phyloP scores from a whole-genome alignment of 345 rosid genomes.

The Populus ilicifolia region DNA sequence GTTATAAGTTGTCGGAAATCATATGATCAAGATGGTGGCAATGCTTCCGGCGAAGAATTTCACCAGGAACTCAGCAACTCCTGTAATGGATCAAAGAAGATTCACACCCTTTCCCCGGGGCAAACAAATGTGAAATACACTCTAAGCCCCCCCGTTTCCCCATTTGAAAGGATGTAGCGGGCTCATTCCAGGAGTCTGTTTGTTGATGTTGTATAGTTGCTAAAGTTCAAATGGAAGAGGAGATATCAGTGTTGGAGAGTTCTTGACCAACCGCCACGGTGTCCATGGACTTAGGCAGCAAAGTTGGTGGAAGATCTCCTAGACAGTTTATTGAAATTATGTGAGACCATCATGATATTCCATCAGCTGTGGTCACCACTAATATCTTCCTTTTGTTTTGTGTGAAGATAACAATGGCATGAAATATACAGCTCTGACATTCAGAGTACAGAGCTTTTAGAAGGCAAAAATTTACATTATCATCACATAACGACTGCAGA shows the following conservation, averaged over 20 bases:
- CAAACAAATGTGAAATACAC: slow-evolving; percentile 44
- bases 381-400: not conserved
- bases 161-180: slow-evolving; percentile 67
- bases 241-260: not conserved
- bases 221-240: not conserved
- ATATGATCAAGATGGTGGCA: slow-evolving; percentile 22
- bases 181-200: not conserved
- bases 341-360: too few species aligned
- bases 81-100: slow-evolving; percentile 20
- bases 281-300: not conserved
- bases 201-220: not conserved
- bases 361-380: not conserved
- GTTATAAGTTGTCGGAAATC: slow-evolving; percentile 39
- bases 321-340: not conserved
- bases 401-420: slow-evolving; percentile 12
- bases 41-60: slow-evolving; percentile 19
- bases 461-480: not conserved
- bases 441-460: not conserved
- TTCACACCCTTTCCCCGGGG: not conserved
- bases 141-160: slow-evolving; percentile 73
- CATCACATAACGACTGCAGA: not conserved
- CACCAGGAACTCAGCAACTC: slow-evolving; percentile 17
- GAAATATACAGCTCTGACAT: not conserved
- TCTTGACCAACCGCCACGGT: not conserved
- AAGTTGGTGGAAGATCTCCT: not conserved